These are phyloP conservation scores for Trichophyton simii DNA, from an alignment of 2,329 filamentous ascomycete genomes.

Conservation along the genomic window DNA sequence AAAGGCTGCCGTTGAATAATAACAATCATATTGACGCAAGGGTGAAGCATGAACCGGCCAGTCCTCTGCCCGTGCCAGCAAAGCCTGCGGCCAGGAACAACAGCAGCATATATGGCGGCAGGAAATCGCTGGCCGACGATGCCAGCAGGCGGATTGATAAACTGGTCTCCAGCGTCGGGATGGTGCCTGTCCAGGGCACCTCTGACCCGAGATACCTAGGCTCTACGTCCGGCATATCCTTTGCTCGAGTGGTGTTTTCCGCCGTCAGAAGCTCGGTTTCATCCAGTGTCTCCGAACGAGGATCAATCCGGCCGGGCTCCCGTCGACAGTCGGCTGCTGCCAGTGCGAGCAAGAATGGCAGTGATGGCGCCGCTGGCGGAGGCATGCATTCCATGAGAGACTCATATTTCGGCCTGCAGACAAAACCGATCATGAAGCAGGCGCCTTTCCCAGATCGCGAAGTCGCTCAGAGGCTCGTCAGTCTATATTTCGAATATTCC, in stretches of 20 bases:
- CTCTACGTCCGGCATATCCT: slow-evolving; percentile 81
- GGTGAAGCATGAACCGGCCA: slow-evolving; percentile 8
- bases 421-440: slow-evolving; percentile 72
- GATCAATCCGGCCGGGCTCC: slow-evolving; percentile 48
- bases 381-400: slow-evolving; percentile 67
- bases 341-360: slow-evolving; percentile 19
- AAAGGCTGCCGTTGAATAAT: too few species aligned
- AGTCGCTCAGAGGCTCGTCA: slow-evolving; percentile 58
- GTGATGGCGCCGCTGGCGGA: slow-evolving; percentile 24
- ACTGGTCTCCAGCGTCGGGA: slow-evolving; percentile 56
- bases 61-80: not conserved
- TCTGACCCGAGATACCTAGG: slow-evolving; percentile 72
- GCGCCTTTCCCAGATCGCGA: slow-evolving; percentile 71
- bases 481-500: slow-evolving; percentile 87
- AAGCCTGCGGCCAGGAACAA: slow-evolving; percentile 14
- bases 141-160: slow-evolving; percentile 44
- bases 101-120: slow-evolving; percentile 27
- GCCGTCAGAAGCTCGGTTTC: slow-evolving; percentile 69
- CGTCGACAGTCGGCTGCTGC: slow-evolving; percentile 38
- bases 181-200: slow-evolving; percentile 64
- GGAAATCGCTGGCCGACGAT: slow-evolving; percentile 44
- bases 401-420: slow-evolving; percentile 93
- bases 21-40: not conserved
- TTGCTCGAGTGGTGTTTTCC: slow-evolving; percentile 85
- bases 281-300: slow-evolving; percentile 49